Base-by-base conservation (phyloP, 495 filamentous ascomycete genomes). In the Penicillium verhagenii region DNA sequence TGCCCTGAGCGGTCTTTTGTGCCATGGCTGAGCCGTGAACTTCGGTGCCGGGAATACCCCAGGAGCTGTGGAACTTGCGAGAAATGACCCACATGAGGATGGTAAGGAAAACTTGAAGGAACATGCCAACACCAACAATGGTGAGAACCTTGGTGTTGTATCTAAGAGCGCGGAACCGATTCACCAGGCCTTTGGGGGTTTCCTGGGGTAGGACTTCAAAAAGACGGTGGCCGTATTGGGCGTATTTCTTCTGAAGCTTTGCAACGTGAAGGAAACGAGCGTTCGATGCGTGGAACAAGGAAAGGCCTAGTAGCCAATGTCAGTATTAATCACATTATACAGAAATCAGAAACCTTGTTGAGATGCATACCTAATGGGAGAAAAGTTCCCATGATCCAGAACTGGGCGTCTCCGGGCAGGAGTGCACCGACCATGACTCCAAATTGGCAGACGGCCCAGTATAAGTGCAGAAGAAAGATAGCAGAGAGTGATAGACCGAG, bases 301-400 rank as follows among this genome's bases (percentile, higher is more conserved):
- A 86, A 57, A 90, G 13, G 16, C 33, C 33, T 35, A 6, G 6
- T 16, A 8, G 7, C 9, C 4, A 35, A 16, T 13, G 13, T 16
- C 10, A 16, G 14, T n/a, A 16, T n/a, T n/a, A n/a, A n/a, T 2
- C 1, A 35, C 33, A 35, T 2, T 11, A n/a, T 35, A 4, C 33
- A 16, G 14, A 35, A n/a, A n/a, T n/a, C n/a, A n/a, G 14, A 35
- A 35, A 6, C 2, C 11, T 16, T 35, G 33, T 1, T n/a, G 33
- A 35, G 2, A 35, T 6, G n/a, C 13, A 14, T 80, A 26, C 88
- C 87, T 21, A 84, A 78, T 2, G 88, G 88, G 25, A 90, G 74
- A 65, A 81, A 86, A 37, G 84, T 78, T 46, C 84, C 79, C 88
- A 91, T 91, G 63, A 89, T 76, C 86, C 87, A 91, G 68, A 79